These are phyloP conservation scores for Aspergillus affinis DNA, from an alignment of 495 filamentous ascomycete species.

Conservation along the genomic window DNA sequence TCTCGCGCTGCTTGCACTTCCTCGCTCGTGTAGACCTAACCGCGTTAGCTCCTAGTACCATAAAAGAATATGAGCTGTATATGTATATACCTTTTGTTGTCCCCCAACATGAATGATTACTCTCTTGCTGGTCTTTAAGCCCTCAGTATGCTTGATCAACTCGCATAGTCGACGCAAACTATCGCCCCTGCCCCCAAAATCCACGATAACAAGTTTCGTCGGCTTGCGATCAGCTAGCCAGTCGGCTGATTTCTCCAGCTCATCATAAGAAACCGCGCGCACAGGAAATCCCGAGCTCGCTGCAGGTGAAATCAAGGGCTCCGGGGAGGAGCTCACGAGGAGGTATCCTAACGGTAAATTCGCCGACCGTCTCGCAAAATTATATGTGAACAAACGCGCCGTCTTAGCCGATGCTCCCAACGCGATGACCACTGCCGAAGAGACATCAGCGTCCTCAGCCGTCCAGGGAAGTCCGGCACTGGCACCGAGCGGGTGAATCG, in stretches of 20 bases:
- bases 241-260: constrained; percentile 14
- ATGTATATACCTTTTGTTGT: constrained; percentile 33
- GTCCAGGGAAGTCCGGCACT: constrained; percentile 32
- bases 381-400: constrained; percentile 41
- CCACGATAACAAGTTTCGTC: constrained; percentile 47
- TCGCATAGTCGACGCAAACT: constrained; percentile 35
- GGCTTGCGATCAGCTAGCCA: constrained; percentile 22
- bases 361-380: constrained; percentile 16
- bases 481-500: constrained; percentile 38
- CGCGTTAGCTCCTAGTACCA: not conserved
- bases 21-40: constrained; percentile 25
- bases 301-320: constrained; percentile 28
- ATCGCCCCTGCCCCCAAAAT: constrained; percentile 51
- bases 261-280: constrained; percentile 25
- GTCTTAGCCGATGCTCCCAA: constrained; percentile 53
- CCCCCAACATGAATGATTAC: constrained; percentile 42
- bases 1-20: constrained; percentile 18
- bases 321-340: constrained; percentile 28
- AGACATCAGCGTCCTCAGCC: constrained; percentile 45
- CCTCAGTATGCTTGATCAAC: constrained; percentile 19
- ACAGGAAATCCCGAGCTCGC: constrained; percentile 16
- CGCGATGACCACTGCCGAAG: constrained; percentile 35
- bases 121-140: constrained; percentile 17
- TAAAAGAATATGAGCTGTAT: not conserved
- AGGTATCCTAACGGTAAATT: constrained; percentile 26